Conservation (phyloP, 2,329 filamentous ascomycete genomes). For the Lojkania enalia region DNA sequence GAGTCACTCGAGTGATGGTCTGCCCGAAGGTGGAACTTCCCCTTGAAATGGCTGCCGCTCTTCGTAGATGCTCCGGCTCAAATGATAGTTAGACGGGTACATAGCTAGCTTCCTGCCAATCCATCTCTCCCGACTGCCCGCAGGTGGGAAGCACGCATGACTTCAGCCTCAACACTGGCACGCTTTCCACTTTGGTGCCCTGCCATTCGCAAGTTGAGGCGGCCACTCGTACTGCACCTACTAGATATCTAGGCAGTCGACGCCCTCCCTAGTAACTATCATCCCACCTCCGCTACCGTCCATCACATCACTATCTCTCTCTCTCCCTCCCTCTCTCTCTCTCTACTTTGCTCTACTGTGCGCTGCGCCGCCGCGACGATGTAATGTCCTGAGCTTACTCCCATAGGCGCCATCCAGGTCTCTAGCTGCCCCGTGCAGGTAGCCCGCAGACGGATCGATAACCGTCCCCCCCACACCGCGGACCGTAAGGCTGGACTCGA, state of each 20-base stretch:
- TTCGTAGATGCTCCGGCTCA: too few relatives aligned
- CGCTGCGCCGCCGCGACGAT: neutral
- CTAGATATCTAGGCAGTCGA: too few relatives aligned
- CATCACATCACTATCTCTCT: neutral
- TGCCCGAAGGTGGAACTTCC: too few relatives aligned
- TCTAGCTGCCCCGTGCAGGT: neutral
- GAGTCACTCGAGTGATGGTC: too few relatives aligned
- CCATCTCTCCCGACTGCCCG: too few relatives aligned
- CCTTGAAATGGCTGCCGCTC: too few relatives aligned
- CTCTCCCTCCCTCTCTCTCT: neutral
- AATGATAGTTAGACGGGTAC: too few relatives aligned
- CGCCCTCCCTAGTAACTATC: too few relatives aligned
- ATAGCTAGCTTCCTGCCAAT: too few relatives aligned
- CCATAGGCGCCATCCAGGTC: neutral
- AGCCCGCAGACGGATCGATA: neutral
- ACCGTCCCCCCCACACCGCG: constrained; percentile 13
- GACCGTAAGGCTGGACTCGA: constrained; percentile 17
- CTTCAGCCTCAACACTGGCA: neutral
- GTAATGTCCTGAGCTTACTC: neutral
- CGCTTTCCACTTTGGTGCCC: neutral
- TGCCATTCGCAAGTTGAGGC: too few relatives aligned
- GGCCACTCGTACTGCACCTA: too few relatives aligned
- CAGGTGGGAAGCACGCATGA: neutral
- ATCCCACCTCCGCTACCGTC: neutral
- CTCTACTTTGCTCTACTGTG: neutral